A percentile compares a stretch with the other conserved stretches of the same genome.
Evolutionary conservation across 139 green algal species (phyloP).

Genomic region (Chlamydomonas sp.): DNA sequence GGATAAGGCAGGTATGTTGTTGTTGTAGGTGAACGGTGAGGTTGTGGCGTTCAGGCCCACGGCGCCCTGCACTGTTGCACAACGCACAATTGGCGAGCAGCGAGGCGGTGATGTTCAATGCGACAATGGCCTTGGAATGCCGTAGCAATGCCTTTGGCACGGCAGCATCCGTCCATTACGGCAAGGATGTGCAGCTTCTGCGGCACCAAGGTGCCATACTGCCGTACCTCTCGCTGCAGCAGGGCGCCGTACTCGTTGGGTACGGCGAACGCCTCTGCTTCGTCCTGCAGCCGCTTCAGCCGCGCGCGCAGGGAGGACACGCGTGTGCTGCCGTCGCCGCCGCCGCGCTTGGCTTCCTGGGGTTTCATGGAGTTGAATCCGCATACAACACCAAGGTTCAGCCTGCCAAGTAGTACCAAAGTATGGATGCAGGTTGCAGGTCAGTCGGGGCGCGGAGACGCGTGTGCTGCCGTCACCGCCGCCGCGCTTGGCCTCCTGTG

Average conservation of each 20-base stretch:
- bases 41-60: slow-evolving; percentile 91
- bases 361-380: neutral
- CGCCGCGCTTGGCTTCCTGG: slow-evolving; percentile 13
- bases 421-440: too few relatives aligned
- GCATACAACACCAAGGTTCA: neutral
- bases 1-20: too few relatives aligned
- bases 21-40: too few relatives aligned
- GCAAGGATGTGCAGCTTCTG: too few relatives aligned
- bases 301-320: slow-evolving; percentile 9
- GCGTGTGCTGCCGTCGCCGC: slow-evolving; percentile 1
- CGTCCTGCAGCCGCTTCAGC: slow-evolving; percentile 23
- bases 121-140: too few relatives aligned
- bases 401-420: too few relatives aligned
- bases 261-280: slow-evolving; percentile 62
- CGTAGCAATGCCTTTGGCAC: too few relatives aligned
- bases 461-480: slow-evolving; percentile 7
- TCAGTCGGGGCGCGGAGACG: neutral
- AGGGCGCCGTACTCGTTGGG: slow-evolving; percentile 85
- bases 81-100: too few relatives aligned
- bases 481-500: slow-evolving; percentile 8
- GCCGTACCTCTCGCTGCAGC: slow-evolving; percentile 50
- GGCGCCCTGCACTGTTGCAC: slow-evolving; percentile 72
- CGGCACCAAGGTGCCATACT: too few relatives aligned
- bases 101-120: too few relatives aligned
- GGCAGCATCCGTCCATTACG: too few relatives aligned